Evolutionary conservation across 345 rosid species (phyloP).

Genomic region (Cardamine resedifolia): DNA sequence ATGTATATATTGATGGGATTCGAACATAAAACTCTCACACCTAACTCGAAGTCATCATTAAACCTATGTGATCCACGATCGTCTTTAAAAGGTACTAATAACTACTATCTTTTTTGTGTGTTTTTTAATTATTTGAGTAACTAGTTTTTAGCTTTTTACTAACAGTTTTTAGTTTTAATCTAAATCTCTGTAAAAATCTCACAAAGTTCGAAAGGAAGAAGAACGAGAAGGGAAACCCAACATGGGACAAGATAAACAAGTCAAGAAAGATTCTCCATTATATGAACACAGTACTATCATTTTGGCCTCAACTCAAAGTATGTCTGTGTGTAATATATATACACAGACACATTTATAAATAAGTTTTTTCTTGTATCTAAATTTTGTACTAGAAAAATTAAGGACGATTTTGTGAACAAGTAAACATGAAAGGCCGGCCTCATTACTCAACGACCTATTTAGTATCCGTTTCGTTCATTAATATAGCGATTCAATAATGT

Average conservation of each 20-base stretch:
- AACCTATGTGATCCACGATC: not conserved
- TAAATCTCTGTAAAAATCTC: not conserved
- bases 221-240: slow-evolving; percentile 15
- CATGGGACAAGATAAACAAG: slow-evolving; percentile 29
- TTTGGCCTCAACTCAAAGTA: slow-evolving; percentile 34
- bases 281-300: slow-evolving; percentile 14
- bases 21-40: slow-evolving; percentile 30
- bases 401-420: not conserved
- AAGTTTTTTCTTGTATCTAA: not conserved
- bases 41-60: slow-evolving; percentile 22
- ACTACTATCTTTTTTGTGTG: not conserved
- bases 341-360: not conserved
- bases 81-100: slow-evolving; percentile 2
- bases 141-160: not conserved
- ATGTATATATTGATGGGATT: slow-evolving; percentile 21
- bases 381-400: not conserved
- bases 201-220: slow-evolving; percentile 5
- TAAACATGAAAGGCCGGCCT: not conserved
- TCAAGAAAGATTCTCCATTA: slow-evolving; percentile 17
- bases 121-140: not conserved
- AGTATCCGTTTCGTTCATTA: not conserved
- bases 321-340: slow-evolving; percentile 1
- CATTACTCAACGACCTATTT: not conserved
- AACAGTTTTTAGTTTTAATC: not conserved
- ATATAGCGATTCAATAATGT: not conserved